These are phyloP conservation scores for Andrographis paniculata DNA, from an alignment of 305 asterid species.

Conservation along the genomic window DNA sequence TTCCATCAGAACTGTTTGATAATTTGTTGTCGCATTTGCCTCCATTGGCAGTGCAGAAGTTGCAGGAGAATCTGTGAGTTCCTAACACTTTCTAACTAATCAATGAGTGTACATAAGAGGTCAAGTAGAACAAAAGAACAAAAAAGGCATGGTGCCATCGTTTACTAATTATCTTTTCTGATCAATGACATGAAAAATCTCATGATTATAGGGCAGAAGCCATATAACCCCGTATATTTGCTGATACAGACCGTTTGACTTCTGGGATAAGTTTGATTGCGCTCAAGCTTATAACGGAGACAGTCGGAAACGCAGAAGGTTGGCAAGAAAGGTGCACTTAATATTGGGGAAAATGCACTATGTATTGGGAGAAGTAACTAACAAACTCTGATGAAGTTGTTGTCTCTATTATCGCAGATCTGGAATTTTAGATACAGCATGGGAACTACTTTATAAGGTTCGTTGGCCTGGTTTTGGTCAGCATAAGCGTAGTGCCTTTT, in stretches of 20 bases:
- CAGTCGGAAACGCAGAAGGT: constrained; percentile 83
- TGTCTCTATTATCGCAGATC: constrained; percentile 29
- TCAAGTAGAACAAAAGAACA: not conserved
- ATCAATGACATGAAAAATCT: too few relatives aligned
- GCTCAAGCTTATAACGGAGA: constrained; percentile 25
- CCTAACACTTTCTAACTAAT: not conserved
- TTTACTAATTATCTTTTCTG: too few relatives aligned
- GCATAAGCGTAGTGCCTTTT: constrained; percentile 23
- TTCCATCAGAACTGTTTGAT: constrained; percentile 61
- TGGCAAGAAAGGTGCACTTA: constrained; percentile 22
- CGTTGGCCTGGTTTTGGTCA: constrained; percentile 60
- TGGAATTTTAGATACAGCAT: constrained; percentile 41
- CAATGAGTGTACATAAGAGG: not conserved
- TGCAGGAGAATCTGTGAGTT: constrained; percentile 54
- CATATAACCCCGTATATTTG: constrained; percentile 16
- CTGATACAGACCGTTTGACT: constrained; percentile 52
- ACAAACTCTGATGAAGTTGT: constrained; percentile 14
- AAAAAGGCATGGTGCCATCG: not conserved
- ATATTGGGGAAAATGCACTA: constrained; percentile 10
- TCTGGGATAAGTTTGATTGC: constrained; percentile 28
- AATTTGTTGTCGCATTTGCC: constrained; percentile 55
- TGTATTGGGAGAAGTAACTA: constrained; percentile 13
- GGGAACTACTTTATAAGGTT: constrained; percentile 46
- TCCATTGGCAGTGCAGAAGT: constrained; percentile 61
- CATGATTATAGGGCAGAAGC: constrained; percentile 4